Evolutionary conservation across 768 basidiomycete species (phyloP).

Genomic region (Cystobasidium onofrii): DNA sequence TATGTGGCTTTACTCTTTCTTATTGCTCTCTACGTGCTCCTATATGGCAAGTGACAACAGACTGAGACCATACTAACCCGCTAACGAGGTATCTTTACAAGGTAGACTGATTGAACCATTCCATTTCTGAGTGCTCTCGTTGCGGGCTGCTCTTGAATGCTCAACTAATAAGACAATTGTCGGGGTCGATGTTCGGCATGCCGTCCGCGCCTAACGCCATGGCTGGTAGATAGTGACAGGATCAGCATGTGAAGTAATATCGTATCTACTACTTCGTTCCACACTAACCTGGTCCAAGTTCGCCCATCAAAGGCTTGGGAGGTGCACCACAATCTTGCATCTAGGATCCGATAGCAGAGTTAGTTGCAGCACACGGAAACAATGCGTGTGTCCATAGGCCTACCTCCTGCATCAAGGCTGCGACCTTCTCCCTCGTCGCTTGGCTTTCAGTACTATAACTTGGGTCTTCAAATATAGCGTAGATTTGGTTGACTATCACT

Average conservation of each 20-base stretch:
- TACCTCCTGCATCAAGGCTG: conserved; percentile 70
- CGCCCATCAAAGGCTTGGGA: conserved; percentile 20
- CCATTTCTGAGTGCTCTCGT: too few relatives aligned
- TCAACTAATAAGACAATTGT: conserved; percentile 7
- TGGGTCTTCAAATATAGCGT: conserved; percentile 60
- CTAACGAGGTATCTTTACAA: too few relatives aligned
- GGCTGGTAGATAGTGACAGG: background rate
- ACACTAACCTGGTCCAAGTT: conserved; percentile 27
- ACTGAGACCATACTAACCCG: too few relatives aligned
- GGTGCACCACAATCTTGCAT: conserved; percentile 28
- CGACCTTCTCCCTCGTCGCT: conserved; percentile 50
- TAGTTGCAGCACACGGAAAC: too few relatives aligned
- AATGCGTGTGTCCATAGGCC: too few relatives aligned
- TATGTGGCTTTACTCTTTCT: too few relatives aligned
- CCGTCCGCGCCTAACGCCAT: conserved; percentile 15
- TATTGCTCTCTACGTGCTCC: too few relatives aligned
- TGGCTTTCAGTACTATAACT: conserved; percentile 50
- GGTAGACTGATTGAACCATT: too few relatives aligned
- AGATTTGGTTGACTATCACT: conserved; percentile 53
- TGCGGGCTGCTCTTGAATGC: background rate
- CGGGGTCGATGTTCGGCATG: conserved; percentile 17
- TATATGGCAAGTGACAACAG: too few relatives aligned
- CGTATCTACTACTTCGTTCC: too few relatives aligned
- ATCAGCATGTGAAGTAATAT: too few relatives aligned
- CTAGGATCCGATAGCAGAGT: background rate